Evolutionary conservation across 176 grass and related monocot genomes (phyloP), one percentile per base, ranked within the genome.

Genomic region (Sorghum bicolor): DNA sequence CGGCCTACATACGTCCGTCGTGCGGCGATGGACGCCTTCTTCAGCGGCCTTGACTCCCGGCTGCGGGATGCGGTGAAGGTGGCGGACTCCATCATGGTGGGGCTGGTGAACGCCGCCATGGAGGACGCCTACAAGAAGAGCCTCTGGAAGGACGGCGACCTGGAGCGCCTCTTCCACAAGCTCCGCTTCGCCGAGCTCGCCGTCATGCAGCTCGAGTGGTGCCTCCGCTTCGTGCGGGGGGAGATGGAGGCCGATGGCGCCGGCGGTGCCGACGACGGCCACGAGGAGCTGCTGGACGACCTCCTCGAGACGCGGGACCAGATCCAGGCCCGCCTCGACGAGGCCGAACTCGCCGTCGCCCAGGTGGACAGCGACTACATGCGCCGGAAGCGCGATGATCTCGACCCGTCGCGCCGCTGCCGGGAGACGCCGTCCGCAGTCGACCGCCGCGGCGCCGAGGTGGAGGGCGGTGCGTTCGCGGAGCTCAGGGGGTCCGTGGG

Each of bases 51-150:
- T 32, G 85, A 89, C 47, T 69, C 71, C 30, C 82, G 78, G 16
- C 48, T 91, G 65, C 83, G 83, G 62, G 47, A 26, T n/a, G 87
- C 87, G 13, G 87, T 86, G 40, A 90, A 85, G 79, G 79, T 83
- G 47, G 84, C 82, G 3, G 93, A 92, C 78, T 95, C 93, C 31
- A 88, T 91, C 82, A 89, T 95, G 82, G 79, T 92, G 79, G 93
- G 88, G 67, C 85, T 92, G 6, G 90, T 95, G 25, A 89, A 92
- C 78, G 89, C 87, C 1, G 87, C 93, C 5, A 95, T 92, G 87
- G 85, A 92, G 74, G 82, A 88, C 63, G 93, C 90, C 0, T 85
- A 92, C 79, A 92, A 81, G 66, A 90, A 83, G 52, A 92, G 90
- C 25, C 75, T 91, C 28, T 86, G 84, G 31, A 87, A 92, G 84